These are phyloP conservation scores for Hypoxylon rickii DNA, from an alignment of 495 filamentous ascomycete species.

Conservation along the genomic window DNA sequence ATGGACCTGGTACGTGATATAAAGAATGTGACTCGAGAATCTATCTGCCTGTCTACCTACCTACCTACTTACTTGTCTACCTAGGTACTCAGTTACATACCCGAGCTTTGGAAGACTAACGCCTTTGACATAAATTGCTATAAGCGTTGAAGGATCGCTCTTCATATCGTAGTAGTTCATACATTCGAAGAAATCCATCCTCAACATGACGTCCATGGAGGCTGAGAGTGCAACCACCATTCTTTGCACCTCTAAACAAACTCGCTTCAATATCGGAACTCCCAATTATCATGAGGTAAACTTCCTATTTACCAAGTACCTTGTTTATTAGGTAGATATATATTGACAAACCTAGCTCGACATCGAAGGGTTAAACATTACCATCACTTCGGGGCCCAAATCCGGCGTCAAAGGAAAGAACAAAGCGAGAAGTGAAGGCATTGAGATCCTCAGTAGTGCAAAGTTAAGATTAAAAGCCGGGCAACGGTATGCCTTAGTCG, in stretches of 20 bases:
- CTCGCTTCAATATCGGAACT: conserved; percentile 59
- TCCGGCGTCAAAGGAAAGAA: conserved; percentile 46
- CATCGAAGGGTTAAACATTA: conserved; percentile 68
- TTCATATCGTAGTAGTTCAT: too few species aligned
- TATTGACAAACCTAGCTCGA: conserved; percentile 62
- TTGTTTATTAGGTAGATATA: too few species aligned
- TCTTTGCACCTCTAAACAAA: conserved; percentile 60
- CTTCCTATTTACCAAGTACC: neutral
- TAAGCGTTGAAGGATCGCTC: too few species aligned
- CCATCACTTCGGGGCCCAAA: conserved; percentile 53
- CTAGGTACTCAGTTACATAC: too few species aligned
- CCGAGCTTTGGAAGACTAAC: too few species aligned
- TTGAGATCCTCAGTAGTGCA: conserved; percentile 70
- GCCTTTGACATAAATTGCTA: too few species aligned
- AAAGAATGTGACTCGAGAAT: too few species aligned
- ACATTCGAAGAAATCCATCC: too few species aligned
- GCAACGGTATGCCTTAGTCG: conserved; percentile 72
- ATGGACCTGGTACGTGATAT: too few species aligned
- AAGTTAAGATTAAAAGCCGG: conserved; percentile 72
- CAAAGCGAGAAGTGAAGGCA: conserved; percentile 58
- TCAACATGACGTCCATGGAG: conserved; percentile 51
- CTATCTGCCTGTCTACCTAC: too few species aligned
- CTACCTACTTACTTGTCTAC: too few species aligned
- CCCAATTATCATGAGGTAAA: conserved; percentile 57
- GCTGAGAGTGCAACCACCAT: conserved; percentile 55